Percentiles rank a stretch among this genome's conserved stretches.
Evolutionary conservation across 176 grass and related monocot genomes (phyloP).

Genomic region (bread wheat (Triticum aestivum)): DNA sequence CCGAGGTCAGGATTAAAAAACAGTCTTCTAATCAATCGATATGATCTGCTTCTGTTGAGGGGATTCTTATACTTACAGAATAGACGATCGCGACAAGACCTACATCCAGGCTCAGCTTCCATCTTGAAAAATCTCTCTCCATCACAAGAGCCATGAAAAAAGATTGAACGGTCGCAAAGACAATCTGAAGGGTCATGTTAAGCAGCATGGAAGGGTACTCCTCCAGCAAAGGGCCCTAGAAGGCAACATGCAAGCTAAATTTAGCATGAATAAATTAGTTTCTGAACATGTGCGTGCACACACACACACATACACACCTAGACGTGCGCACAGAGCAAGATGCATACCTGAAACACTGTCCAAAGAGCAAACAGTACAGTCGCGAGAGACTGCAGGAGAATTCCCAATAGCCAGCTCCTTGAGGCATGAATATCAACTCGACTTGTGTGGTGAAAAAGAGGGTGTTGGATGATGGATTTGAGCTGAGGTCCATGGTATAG

Average conservation of each 20-base stretch:
- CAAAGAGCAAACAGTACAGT: constrained; percentile 46
- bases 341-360: constrained; percentile 52
- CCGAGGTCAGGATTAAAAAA: neutral
- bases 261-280: constrained; percentile 10
- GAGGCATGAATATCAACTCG: neutral
- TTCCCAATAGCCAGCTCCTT: constrained; percentile 45
- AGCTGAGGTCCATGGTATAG: constrained; percentile 50
- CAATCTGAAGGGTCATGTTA: constrained; percentile 35
- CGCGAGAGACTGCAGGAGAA: constrained; percentile 36
- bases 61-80: constrained; percentile 22
- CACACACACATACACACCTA: neutral
- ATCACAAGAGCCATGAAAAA: constrained; percentile 60
- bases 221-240: constrained; percentile 43
- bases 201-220: constrained; percentile 51
- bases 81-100: constrained; percentile 37
- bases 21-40: neutral
- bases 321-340: neutral
- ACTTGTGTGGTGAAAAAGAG: neutral
- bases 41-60: neutral
- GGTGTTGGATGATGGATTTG: constrained; percentile 42
- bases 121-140: constrained; percentile 65
- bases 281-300: neutral
- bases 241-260: neutral
- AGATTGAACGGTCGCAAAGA: constrained; percentile 46
- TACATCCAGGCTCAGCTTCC: constrained; percentile 50